These are phyloP conservation scores for Boletus sp. DNA, from an alignment of 768 basidiomycete genomes.

Conservation along the genomic window DNA sequence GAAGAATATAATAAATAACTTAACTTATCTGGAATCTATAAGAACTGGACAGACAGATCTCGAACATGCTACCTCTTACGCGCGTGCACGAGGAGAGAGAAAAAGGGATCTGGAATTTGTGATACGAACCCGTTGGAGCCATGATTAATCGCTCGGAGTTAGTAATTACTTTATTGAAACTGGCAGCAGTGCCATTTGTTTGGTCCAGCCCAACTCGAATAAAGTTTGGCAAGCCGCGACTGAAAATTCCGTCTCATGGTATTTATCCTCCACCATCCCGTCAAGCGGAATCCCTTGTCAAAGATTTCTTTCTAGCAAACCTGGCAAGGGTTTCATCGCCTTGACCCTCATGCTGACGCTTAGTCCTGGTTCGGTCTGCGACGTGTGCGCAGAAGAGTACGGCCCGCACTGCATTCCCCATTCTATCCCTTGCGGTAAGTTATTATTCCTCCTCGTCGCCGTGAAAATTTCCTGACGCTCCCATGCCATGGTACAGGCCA, in stretches of 20 bases:
- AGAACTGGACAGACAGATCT: constrained; percentile 4
- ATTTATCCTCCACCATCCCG: constrained; percentile 48
- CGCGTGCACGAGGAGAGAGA: neutral
- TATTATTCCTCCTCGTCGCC: constrained; percentile 9
- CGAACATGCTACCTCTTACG: constrained; percentile 6
- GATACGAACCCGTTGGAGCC: neutral
- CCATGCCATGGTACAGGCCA: constrained; percentile 50
- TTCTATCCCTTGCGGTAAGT: constrained; percentile 75
- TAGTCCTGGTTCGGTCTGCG: constrained; percentile 79
- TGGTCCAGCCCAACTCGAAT: constrained; percentile 28
- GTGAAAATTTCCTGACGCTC: constrained; percentile 26
- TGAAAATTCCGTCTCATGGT: constrained; percentile 40
- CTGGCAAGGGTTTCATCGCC: constrained; percentile 39
- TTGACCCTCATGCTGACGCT: constrained; percentile 72
- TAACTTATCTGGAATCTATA: neutral
- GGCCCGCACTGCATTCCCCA: constrained; percentile 72
- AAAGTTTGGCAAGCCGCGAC: constrained; percentile 28
- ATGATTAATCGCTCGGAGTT: constrained; percentile 12
- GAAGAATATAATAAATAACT: neutral
- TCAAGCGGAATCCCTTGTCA: constrained; percentile 46
- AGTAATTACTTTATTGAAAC: neutral
- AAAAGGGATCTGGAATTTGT: constrained; percentile 2
- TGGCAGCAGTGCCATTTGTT: constrained; percentile 30
- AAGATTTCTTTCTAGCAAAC: constrained; percentile 38
- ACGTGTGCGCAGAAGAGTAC: constrained; percentile 88